Percentiles rank a stretch among this genome's conserved stretches.
These are phyloP conservation scores for Leishmania major DNA, from an alignment of 208 protist genomes.

Conservation along the genomic window DNA sequence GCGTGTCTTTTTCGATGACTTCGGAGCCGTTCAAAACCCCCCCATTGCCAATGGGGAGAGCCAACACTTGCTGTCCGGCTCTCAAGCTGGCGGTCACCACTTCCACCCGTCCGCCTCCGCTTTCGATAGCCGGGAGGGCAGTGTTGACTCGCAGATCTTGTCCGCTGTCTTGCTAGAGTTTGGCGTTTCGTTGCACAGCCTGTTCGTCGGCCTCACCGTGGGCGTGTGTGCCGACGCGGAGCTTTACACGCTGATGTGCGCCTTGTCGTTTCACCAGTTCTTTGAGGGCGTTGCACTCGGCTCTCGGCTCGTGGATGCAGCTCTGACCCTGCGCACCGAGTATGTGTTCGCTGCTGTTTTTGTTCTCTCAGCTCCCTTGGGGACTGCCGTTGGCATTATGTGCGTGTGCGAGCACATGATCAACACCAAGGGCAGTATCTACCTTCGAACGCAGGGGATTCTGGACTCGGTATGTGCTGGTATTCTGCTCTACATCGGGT, in stretches of 20 bases:
- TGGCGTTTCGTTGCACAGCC: constrained; percentile 64
- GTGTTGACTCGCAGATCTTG: constrained; percentile 15
- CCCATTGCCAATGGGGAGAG: constrained; percentile 17
- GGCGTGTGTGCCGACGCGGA: constrained; percentile 50
- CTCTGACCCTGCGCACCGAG: constrained; percentile 37
- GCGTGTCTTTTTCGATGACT: constrained; percentile 14
- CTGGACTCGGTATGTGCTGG: constrained; percentile 57
- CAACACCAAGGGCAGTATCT: constrained; percentile 35
- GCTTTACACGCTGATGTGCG: constrained; percentile 45
- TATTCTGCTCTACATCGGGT: constrained; percentile 70
- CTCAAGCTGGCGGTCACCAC: constrained; percentile 6
- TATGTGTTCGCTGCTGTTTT: constrained; percentile 46
- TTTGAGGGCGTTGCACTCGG: constrained; percentile 73
- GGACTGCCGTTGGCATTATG: constrained; percentile 35
- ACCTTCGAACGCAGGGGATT: constrained; percentile 50
- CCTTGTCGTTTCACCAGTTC: constrained; percentile 73
- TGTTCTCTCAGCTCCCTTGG: constrained; percentile 57
- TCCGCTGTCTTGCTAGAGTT: constrained; percentile 60
- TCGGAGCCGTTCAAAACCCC: neutral
- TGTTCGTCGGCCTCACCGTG: constrained; percentile 68
- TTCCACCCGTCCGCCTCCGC: constrained; percentile 7
- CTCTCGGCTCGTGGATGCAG: constrained; percentile 51
- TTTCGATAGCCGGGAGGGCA: neutral
- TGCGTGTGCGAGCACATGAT: constrained; percentile 29
- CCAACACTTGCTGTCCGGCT: constrained; percentile 20